Base-by-base conservation (phyloP, 257 asterid genomes). In the Solanum ossicruentum region DNA sequence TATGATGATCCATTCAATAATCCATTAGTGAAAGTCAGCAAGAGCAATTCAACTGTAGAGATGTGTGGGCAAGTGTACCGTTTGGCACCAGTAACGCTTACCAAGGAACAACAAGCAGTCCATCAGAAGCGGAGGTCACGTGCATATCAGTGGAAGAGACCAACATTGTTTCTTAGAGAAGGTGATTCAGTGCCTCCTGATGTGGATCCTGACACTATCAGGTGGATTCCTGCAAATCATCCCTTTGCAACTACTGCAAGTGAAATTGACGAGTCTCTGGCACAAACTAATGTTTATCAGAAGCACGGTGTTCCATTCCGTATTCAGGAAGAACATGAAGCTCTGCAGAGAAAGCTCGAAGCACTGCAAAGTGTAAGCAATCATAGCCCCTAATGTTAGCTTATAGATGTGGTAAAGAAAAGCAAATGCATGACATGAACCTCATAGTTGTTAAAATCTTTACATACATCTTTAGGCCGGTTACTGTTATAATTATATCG, bases 161-260 rank as follows among this genome's bases (percentile, higher is more conserved):
- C 99, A n/a, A 92, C 97, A 80, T 85, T 92, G 41, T 97, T 97
- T 87, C 98, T 97, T 39, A 97, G 86, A 88, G 99, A 97, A 92
- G 99, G 99, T 36, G 99, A 97, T 11, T 90, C 96, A 13, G 83
- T 95, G 83, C 99, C 99, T 66, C 93, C 97, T 71, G 99, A 94
- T 90, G 98, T 97, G 83, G 99, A 97, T 92, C 99, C 98, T n/a
- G 98, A 97, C 80, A 90, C 98, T 13, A 91, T 97, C 80, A 92
- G 99, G 88, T 97, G 99, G 99, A 97, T 97, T 85, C 99, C 99
- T 66, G 94, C 99, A 81, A 97, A 97, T 83, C 99, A 97, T 90
- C 99, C 99, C 3, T 97, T 97, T 90, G 99, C 99, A 83, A 97
- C 98, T 58, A 95, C 99, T 84, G 86, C 94, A 54, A 95, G 98